phyloP scores from a whole-genome alignment of 371 early-diverging fungal genomes.

The Actinomortierella wolfii region DNA sequence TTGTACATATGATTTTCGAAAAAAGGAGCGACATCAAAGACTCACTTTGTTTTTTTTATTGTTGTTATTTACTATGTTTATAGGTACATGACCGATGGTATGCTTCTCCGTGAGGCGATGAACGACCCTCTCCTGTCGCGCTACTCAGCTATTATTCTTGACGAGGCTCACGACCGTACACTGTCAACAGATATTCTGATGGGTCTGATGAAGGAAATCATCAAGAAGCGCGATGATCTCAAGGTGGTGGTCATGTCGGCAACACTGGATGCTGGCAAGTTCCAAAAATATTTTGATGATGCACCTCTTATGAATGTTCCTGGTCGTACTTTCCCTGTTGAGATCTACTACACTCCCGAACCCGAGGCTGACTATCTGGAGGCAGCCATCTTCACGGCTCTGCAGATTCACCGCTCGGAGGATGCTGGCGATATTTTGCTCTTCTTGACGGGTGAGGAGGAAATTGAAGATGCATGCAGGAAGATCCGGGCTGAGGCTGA shows the following conservation, averaged over 20 bases:
- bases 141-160: slow-evolving; percentile 94
- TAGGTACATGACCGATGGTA: slow-evolving; percentile 97
- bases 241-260: slow-evolving; percentile 98
- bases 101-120: slow-evolving; percentile 97
- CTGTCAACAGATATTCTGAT: slow-evolving; percentile 96
- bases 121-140: slow-evolving; percentile 83
- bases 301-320: slow-evolving; percentile 74
- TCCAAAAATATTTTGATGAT: slow-evolving; percentile 85
- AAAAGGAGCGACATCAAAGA: background rate
- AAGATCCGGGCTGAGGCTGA: slow-evolving; percentile 70
- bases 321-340: slow-evolving; percentile 91
- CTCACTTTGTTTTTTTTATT: background rate
- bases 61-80: background rate
- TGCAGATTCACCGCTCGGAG: slow-evolving; percentile 89
- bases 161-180: slow-evolving; percentile 99
- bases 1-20: background rate
- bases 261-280: slow-evolving; percentile 93
- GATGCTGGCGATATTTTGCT: slow-evolving; percentile 90
- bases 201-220: slow-evolving; percentile 87
- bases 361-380: slow-evolving; percentile 93
- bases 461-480: slow-evolving; percentile 77
- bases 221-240: slow-evolving; percentile 70
- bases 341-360: slow-evolving; percentile 79
- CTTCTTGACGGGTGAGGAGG: slow-evolving; percentile 94
- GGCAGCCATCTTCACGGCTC: slow-evolving; percentile 84